phyloP scores from a whole-genome alignment of 2,329 filamentous ascomycete genomes.

The Aspergillus neoniger region DNA sequence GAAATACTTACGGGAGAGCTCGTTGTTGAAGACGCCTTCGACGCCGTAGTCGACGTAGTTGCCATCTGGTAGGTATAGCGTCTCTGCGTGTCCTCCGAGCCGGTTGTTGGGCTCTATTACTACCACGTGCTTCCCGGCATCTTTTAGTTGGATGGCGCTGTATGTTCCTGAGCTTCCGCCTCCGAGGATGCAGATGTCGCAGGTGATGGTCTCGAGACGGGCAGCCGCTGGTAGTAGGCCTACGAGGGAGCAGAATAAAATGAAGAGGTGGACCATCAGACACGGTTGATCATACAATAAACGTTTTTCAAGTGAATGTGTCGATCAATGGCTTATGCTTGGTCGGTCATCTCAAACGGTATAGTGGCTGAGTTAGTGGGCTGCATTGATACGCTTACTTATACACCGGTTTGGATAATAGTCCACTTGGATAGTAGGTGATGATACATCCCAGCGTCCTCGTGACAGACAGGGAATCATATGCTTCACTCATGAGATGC shows the following conservation, averaged over 20 bases:
- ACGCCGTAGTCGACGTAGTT: constrained; percentile 38
- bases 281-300: too few relatives aligned
- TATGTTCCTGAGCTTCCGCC: constrained; percentile 40
- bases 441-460: background rate
- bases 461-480: background rate
- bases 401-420: background rate
- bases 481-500: background rate
- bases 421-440: background rate
- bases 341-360: background rate
- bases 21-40: constrained; percentile 34
- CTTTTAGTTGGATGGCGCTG: constrained; percentile 33
- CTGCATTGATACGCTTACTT: background rate
- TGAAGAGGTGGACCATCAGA: background rate
- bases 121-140: constrained; percentile 34
- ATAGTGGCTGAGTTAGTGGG: background rate
- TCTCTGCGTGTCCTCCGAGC: constrained; percentile 40
- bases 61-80: constrained; percentile 31
- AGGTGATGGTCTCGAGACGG: constrained; percentile 16
- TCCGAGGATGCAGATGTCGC: constrained; percentile 40
- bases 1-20: constrained; percentile 34
- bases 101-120: constrained; percentile 39
- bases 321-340: background rate
- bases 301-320: too few relatives aligned
- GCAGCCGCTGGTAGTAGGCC: background rate
- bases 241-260: background rate